Evolutionary conservation across 225 moss, liverwort and hornwort species (phyloP), one percentile per base, ranked within the genome.

Genomic region (Bryoerythrophyllum caledonicum): DNA sequence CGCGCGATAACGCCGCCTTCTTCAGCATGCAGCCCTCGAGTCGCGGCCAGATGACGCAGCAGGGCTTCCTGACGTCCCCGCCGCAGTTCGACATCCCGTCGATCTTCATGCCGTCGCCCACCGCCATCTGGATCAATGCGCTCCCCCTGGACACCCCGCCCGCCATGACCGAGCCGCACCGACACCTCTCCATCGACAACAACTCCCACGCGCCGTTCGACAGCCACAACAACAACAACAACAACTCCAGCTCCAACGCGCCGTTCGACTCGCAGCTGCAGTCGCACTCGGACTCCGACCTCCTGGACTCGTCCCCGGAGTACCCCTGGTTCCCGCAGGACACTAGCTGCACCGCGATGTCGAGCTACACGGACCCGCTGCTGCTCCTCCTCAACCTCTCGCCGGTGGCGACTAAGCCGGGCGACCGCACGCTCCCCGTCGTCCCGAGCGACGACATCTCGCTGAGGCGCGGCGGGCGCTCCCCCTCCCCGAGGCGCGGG

Each of bases 301-400:
- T 86, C 5, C 62, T 72, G 7, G 83, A 84, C 63, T 81, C 81
- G 1, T 76, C 78, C 0, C 83, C 81, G 6, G 86, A 83, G 66
- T 86, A 86, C 37, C 86, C 83, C 3, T 87, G 87, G 87, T 87
- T 87, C 17, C 83, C 83, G 6, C 80, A 72, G 26, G 86, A 83
- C n/a, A 15, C 21, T 15, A 63, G 19, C 32, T 32, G 32, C 2
- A 48, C 75, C 9, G 85, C 75, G 43, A 75, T 75, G 75, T 80
- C 84, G 5, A 27, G 58, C 6, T 82, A 68, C 46, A 53, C 78
- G 16, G 83, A 83, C 63, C 77, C 79, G 9, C 52, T 78, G 17
- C 65, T 78, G 4, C 63, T 75, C 19, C 72, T 75, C 13, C 28
- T 80, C 56, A 84, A 81, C 40, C 74, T 84, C 10, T 81, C 84